Evolutionary conservation across 2,329 filamentous ascomycete genomes (phyloP).

Genomic region (Sarocladiaceae sp.): DNA sequence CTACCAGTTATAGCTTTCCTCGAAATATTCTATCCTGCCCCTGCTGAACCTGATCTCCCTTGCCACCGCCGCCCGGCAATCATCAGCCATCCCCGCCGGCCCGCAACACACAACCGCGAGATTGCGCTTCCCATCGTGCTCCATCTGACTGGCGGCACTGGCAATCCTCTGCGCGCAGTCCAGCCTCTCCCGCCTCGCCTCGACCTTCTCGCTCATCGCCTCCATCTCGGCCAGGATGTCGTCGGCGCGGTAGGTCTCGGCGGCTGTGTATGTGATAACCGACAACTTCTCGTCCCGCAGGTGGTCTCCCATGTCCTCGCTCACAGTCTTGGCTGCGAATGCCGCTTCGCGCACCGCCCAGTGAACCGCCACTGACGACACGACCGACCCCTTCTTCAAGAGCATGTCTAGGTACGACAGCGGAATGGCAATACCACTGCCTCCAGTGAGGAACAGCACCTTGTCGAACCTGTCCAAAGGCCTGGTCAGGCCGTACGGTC

Average conservation of each 20-base stretch:
- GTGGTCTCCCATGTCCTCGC: slow-evolving; percentile 23
- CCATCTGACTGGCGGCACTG: slow-evolving; percentile 15
- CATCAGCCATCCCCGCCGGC: slow-evolving; percentile 38
- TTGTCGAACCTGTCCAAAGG: slow-evolving; percentile 31
- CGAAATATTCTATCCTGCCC: slow-evolving; percentile 31
- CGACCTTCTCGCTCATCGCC: slow-evolving; percentile 10
- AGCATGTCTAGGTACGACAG: slow-evolving; percentile 31
- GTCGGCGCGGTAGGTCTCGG: neutral
- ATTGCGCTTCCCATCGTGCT: slow-evolving; percentile 15
- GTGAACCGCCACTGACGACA: slow-evolving; percentile 25
- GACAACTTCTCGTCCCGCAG: slow-evolving; percentile 23
- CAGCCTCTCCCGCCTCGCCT: slow-evolving; percentile 22
- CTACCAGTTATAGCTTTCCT: slow-evolving; percentile 40
- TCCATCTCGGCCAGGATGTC: neutral
- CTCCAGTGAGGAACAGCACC: slow-evolving; percentile 37
- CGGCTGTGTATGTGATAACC: slow-evolving; percentile 26
- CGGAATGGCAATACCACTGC: slow-evolving; percentile 37
- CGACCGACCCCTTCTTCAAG: slow-evolving; percentile 13
- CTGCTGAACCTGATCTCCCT: neutral
- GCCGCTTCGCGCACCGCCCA: slow-evolving; percentile 37
- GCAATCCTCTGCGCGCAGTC: slow-evolving; percentile 26
- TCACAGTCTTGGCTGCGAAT: slow-evolving; percentile 29
- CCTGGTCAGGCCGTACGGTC: slow-evolving; percentile 36
- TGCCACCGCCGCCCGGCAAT: slow-evolving; percentile 27
- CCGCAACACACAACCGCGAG: slow-evolving; percentile 39